These are phyloP conservation scores for Beauveria medogensis DNA, from an alignment of 2,329 filamentous ascomycete genomes.

Conservation along the genomic window DNA sequence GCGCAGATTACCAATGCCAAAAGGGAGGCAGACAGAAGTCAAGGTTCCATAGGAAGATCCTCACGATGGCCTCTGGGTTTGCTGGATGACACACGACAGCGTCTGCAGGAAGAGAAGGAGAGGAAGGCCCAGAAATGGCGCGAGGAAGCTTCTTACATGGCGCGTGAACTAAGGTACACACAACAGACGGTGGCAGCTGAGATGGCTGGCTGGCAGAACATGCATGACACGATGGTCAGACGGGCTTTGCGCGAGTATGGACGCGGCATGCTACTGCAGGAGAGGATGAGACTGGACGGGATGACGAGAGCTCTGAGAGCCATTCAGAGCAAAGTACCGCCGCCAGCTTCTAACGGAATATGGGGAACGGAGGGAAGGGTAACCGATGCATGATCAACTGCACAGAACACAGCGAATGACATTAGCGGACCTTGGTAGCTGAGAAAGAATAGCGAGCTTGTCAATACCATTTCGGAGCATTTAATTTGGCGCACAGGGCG, in stretches of 20 bases:
- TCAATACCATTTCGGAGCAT: neutral
- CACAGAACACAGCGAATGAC: neutral
- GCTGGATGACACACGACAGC: conserved; percentile 78
- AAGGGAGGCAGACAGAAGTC: conserved; percentile 69
- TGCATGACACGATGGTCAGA: conserved; percentile 70
- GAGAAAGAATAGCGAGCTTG: neutral
- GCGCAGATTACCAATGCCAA: conserved; percentile 65
- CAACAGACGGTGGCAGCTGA: conserved; percentile 90
- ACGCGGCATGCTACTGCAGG: conserved; percentile 67
- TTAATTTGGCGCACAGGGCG: neutral
- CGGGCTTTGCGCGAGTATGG: conserved; percentile 70
- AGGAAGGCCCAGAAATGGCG: conserved; percentile 65
- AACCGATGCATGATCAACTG: neutral
- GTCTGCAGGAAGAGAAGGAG: conserved; percentile 76
- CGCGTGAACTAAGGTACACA: conserved; percentile 78
- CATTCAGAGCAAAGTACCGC: conserved; percentile 26
- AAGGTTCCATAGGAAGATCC: conserved; percentile 63
- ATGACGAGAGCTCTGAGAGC: conserved; percentile 72
- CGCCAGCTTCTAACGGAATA: neutral
- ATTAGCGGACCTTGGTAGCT: neutral
- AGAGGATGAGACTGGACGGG: conserved; percentile 70
- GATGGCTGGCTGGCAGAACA: conserved; percentile 87
- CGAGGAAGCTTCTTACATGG: conserved; percentile 64
- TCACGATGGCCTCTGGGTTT: conserved; percentile 74
- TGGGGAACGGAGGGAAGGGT: neutral